Evolutionary conservation across 2,329 filamentous ascomycete species (phyloP), one percentile per base, ranked within the genome.

Genomic region (Colletotrichum tropicicola): DNA sequence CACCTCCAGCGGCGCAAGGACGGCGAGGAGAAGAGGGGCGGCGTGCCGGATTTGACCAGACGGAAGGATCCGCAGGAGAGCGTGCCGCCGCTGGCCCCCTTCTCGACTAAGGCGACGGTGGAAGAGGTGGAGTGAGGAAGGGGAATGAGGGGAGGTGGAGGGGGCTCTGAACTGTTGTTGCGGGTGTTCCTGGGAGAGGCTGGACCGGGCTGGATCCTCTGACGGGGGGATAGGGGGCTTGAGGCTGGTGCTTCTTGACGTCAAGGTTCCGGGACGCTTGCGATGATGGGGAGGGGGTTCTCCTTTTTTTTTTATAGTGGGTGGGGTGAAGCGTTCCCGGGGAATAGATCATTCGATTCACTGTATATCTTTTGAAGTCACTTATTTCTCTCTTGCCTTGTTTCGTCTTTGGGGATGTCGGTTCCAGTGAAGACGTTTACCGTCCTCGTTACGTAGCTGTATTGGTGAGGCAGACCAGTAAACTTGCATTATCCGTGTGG

Each of bases 31-130:
- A 55, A 27, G 41, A 48, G 27, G 43, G 35, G 5, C 1, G 27
- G 12, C 1, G 9, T 5, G 30, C 30, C 49, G 10, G 61, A 61
- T 19, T 1, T 55, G 49, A 55, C 56, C 17, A 28, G 21, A 35
- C 43, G 43, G 35, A 30, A 37, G n/a, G 43, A n/a, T 7, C 52
- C 59, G 10, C 17, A 59, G n/a, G 48, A 61, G 61, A 37, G 25
- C 5, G 61, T 65, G 43, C 61, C 61, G 5, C 56, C 49, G 12
- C 43, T 65, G 32, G 47, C 43, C 19, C 61, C 61, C 6, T 65
- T 65, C 21, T 41, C 53, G 5, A 28, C 21, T 2, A 35, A 27
- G 17, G 25, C n/a, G n/a, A n/a, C n/a, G n/a, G 52, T 7, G 25
- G 23, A 41, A 43, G 39, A 55, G 39, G 52, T 21, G 32, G 17